phyloP scores from a whole-genome alignment of 1,284 basidiomycete genomes.

The Austroboletus niveus region DNA sequence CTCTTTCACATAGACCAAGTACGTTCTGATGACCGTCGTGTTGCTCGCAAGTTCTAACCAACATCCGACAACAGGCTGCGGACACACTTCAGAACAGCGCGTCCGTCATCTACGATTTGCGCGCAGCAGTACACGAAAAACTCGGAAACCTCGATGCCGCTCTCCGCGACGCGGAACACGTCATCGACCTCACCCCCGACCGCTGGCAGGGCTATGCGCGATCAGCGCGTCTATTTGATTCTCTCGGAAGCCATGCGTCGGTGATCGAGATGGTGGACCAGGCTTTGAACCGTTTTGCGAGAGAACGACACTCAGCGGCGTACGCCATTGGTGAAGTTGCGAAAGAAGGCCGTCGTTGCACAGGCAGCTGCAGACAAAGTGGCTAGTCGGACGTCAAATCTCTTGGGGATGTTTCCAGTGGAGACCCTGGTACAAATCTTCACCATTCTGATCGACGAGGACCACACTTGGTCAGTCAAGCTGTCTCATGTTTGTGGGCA shows the following conservation, averaged over 20 bases:
- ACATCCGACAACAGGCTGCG: slow-evolving; percentile 43
- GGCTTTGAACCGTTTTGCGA: slow-evolving; percentile 42
- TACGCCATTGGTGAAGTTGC: slow-evolving; percentile 38
- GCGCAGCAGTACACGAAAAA: slow-evolving; percentile 64
- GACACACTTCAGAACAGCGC: slow-evolving; percentile 37
- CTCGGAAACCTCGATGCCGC: slow-evolving; percentile 58
- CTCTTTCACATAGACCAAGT: slow-evolving; percentile 41
- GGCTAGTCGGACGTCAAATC: slow-evolving; percentile 30
- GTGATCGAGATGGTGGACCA: slow-evolving; percentile 46
- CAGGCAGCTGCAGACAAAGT: slow-evolving; percentile 17
- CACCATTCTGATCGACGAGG: slow-evolving; percentile 38
- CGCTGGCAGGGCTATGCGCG: slow-evolving; percentile 59
- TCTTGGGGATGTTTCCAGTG: slow-evolving; percentile 55
- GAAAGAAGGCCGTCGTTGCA: slow-evolving; percentile 30
- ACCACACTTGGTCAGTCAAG: slow-evolving; percentile 43
- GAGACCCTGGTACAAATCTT: slow-evolving; percentile 63
- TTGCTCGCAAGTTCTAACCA: neutral
- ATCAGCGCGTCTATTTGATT: slow-evolving; percentile 49
- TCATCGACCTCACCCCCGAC: slow-evolving; percentile 61
- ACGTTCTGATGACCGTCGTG: too few species aligned
- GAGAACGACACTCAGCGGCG: slow-evolving; percentile 38
- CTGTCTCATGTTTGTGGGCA: slow-evolving; percentile 55
- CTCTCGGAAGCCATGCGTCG: slow-evolving; percentile 39
- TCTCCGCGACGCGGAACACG: slow-evolving; percentile 60
- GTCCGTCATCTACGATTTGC: slow-evolving; percentile 61